Evolutionary conservation across 495 filamentous ascomycete genomes (phyloP), one percentile per base, ranked within the genome.

Genomic region (Penicillium riverlandense): DNA sequence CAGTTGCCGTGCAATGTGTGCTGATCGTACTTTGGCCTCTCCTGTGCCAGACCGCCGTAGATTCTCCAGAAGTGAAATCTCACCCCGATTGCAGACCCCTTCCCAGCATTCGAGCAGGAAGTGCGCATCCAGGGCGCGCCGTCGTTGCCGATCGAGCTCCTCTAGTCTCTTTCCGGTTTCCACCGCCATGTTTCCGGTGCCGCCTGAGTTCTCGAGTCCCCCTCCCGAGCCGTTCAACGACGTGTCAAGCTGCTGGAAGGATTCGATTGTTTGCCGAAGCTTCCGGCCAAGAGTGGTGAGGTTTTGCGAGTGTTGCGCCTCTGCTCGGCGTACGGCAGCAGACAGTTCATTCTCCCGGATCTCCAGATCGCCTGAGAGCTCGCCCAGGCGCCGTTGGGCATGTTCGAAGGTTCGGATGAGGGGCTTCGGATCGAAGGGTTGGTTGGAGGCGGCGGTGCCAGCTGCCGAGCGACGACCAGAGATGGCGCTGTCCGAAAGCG

Each of bases 81-180:
- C 80, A 5, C 89, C 90, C 5, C 79, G 79, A 54, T 95, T 88
- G 57, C 80, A 88, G 41, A 97, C 89, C 45, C 96, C 89, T 33
- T 85, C 77, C 90, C 94, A 97, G 67, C 94, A 97, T 57, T 92
- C 84, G 45, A 97, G 88, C 44, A 99, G 66, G 62, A 97, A 96
- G 56, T 85, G 89, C 29, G 91, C 88, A 68, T 99, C 94, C 57
- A 89, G 71, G 29, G 94, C 94, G 49, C 94, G 76, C 53, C 86
- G 82, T 45, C 89, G 75, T 65, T 97, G 92, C 50, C 85, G 82
- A 56, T 99, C 94, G 44, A 99, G 73, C 58, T 96, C 90, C 63
- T 99, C 94, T 34, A 99, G 66, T 59, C 82, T 80, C 61, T 90
- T 88, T 48, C 94, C 94, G 38, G 96, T 96, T 59, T 92, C 86